Evolutionary conservation across 495 filamentous ascomycete genomes (phyloP).

Genomic region (Aspergillus sclerotioniger): DNA sequence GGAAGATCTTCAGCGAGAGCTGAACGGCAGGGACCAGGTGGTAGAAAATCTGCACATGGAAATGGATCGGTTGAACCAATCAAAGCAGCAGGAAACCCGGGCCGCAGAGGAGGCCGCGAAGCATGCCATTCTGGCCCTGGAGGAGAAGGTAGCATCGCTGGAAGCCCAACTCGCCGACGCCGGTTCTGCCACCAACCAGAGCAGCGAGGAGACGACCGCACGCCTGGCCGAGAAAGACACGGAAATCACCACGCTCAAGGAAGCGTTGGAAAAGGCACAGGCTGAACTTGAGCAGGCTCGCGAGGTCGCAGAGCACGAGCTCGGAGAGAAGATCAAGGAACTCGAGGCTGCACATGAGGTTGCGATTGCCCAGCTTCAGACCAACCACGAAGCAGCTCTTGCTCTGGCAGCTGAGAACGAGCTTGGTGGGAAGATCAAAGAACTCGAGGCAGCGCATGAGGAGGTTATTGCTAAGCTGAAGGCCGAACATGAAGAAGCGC

Average conservation of each 20-base stretch:
- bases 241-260: slow-evolving; percentile 37
- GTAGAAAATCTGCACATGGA: slow-evolving; percentile 45
- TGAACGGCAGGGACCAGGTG: slow-evolving; percentile 43
- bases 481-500: slow-evolving; percentile 36
- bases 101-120: slow-evolving; percentile 44
- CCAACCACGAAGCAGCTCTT: slow-evolving; percentile 38
- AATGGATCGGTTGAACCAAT: slow-evolving; percentile 35
- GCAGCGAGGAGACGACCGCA: slow-evolving; percentile 25
- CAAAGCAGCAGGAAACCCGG: slow-evolving; percentile 42
- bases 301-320: slow-evolving; percentile 29
- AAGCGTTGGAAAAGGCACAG: slow-evolving; percentile 35
- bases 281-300: slow-evolving; percentile 36
- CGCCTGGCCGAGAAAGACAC: slow-evolving; percentile 39
- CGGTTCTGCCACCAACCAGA: slow-evolving; percentile 30
- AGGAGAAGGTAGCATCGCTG: slow-evolving; percentile 39
- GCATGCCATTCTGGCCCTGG: slow-evolving; percentile 26
- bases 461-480: slow-evolving; percentile 34
- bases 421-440: slow-evolving; percentile 16
- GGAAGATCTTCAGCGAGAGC: slow-evolving; percentile 36
- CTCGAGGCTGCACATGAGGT: slow-evolving; percentile 39
- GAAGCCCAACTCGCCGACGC: slow-evolving; percentile 39
- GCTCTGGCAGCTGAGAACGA: slow-evolving; percentile 21
- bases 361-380: slow-evolving; percentile 32
- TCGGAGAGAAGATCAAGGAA: slow-evolving; percentile 38
- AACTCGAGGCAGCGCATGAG: slow-evolving; percentile 39